These are phyloP conservation scores for Penicillium glabrum DNA, from an alignment of 2,329 filamentous ascomycete genomes.

Conservation along the genomic window DNA sequence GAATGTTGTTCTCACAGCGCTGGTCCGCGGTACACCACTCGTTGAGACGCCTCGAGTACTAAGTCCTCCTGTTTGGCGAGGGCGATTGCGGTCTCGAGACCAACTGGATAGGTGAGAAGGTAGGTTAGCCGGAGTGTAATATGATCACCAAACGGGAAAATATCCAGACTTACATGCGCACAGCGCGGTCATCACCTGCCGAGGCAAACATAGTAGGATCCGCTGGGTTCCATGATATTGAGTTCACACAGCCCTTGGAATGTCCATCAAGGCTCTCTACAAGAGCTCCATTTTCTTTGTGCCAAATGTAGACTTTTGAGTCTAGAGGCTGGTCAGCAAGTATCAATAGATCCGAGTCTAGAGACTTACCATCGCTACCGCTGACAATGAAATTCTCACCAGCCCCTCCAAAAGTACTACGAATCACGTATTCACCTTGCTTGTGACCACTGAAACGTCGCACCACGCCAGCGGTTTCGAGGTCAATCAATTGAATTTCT, in stretches of 20 bases:
- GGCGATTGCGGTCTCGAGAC: conserved; percentile 35
- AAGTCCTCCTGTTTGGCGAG: conserved; percentile 19
- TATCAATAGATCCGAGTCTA: background rate
- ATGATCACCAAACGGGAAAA: background rate
- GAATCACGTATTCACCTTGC: conserved; percentile 75
- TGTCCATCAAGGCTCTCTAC: conserved; percentile 79
- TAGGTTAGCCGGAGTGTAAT: background rate
- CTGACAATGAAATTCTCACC: conserved; percentile 89
- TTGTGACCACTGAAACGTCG: conserved; percentile 74
- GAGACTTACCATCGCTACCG: conserved; percentile 75
- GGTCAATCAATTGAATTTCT: conserved; percentile 75
- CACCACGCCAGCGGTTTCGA: conserved; percentile 69
- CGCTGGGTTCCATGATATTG: conserved; percentile 83
- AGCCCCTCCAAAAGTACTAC: conserved; percentile 82
- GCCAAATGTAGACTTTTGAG: conserved; percentile 80
- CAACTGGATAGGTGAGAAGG: conserved; percentile 28
- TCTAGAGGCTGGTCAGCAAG: conserved; percentile 46
- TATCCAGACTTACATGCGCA: conserved; percentile 71
- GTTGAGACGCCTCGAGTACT: conserved; percentile 29
- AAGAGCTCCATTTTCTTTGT: conserved; percentile 74
- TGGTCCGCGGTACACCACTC: conserved; percentile 40
- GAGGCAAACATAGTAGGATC: conserved; percentile 85
- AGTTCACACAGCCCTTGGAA: conserved; percentile 73
- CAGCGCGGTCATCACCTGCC: conserved; percentile 80
- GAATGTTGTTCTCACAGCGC: conserved; percentile 42